Conservation (phyloP, 306 rosid genomes). For the Styphnolobium japonicum region DNA sequence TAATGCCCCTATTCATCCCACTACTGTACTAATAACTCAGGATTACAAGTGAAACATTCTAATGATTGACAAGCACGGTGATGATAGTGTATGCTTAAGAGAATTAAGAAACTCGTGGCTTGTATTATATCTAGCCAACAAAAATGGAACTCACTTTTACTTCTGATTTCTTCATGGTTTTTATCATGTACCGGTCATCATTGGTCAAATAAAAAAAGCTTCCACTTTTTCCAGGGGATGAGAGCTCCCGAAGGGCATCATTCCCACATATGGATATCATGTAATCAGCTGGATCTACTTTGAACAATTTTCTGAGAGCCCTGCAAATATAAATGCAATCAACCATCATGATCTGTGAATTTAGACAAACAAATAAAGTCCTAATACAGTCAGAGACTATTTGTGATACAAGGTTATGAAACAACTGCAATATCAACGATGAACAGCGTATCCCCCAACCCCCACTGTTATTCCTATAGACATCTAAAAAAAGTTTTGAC, state of each 20-base stretch:
- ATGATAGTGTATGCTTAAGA: not conserved
- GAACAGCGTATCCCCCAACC: not conserved
- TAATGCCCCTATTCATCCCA: not conserved
- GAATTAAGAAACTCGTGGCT: not conserved
- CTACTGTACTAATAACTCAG: not conserved
- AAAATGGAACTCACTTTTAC: slow-evolving; percentile 64
- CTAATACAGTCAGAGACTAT: not conserved
- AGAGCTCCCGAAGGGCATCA: slow-evolving; percentile 90
- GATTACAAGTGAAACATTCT: not conserved
- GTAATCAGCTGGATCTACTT: slow-evolving; percentile 97
- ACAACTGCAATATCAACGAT: not conserved
- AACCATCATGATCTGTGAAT: slow-evolving; percentile 1
- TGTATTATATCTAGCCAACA: not conserved
- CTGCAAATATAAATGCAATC: slow-evolving; percentile 45
- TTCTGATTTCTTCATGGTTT: slow-evolving; percentile 96
- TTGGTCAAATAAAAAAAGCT: slow-evolving; percentile 92
- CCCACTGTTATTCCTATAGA: not conserved
- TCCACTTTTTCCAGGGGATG: slow-evolving; percentile 98
- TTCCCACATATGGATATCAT: slow-evolving; percentile 94
- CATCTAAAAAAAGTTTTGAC: not conserved
- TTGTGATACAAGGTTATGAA: not conserved
- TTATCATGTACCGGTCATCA: slow-evolving; percentile 95
- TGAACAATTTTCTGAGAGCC: slow-evolving; percentile 90
- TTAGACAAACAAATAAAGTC: not conserved
- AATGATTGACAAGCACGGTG: not conserved